Evolutionary conservation across 2,329 filamentous ascomycete species (phyloP), one percentile per base, ranked within the genome.

Genomic region (Pseudocercospora fijiensis): DNA sequence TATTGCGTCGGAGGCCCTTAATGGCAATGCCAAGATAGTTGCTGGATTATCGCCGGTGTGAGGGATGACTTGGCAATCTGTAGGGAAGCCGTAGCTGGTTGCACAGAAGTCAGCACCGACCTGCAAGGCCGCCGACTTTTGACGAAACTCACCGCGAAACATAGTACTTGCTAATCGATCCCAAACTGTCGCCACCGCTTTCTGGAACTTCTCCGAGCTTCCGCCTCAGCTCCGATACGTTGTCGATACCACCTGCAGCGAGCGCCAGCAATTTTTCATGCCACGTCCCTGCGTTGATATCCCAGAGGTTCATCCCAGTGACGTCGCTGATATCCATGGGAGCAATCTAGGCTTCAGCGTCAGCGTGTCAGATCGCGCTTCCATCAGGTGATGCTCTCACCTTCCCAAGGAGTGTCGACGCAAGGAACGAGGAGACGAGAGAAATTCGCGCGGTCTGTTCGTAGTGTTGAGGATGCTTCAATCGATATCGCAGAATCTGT

Each of bases 21-120:
- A 84, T 2, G 95, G 95, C 18, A 98, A 84, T 1, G 92, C 90
- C 30, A 98, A 88, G 72, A 99, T 97, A 0, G 95, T 98, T 1
- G 92, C 89, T 24, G 93, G 95, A 79, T 99, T 99, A 78, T 99
- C 95, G 64, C 95, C 95, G 0, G 95, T 98, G 75, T 95, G 96
- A 1, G 94, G 90, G 9, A 90, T 86, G 67, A 99, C 83, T 61
- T 87, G 86, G 75, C 93, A 96, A 62, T 89, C 86, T 0, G 83
- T 71, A 59, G 84, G 83, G 82, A 98, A 96, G 65, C 90, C 89
- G 77, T 92, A 96, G 41, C 88, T 86, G 58, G 83, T 24, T 13
- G 18, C 18, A 20, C 30, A 3, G 20, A 33, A 16, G 28, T 56
- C 53, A 56, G 53, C 27, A 24, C 16, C 22, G 20, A 16, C 8